Conservation (phyloP, 148 eudicot genomes). For the Suaeda aralocaspica region DNA sequence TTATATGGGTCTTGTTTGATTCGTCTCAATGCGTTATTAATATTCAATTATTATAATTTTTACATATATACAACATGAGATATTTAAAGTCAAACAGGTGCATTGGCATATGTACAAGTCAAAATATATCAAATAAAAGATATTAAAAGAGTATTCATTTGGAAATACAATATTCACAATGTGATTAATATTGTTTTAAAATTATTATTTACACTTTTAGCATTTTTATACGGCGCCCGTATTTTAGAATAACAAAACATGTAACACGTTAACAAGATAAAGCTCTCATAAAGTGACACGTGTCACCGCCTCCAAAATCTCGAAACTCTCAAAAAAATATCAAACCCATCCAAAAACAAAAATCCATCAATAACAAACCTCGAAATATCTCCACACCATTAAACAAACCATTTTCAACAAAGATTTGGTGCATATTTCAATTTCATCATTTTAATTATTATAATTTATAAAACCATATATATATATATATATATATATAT, state of each 20-base stretch:
- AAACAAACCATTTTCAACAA: neutral
- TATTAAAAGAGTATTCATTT: neutral
- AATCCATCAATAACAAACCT: neutral
- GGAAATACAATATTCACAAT: too few relatives aligned
- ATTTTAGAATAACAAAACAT: neutral
- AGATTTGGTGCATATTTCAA: too few relatives aligned
- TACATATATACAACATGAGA: too few relatives aligned
- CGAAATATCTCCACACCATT: neutral
- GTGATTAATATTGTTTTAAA: too few relatives aligned
- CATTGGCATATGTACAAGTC: neutral
- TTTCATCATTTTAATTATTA: neutral
- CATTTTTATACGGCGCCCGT: neutral
- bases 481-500: neutral
- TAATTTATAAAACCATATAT: neutral
- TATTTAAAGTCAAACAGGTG: too few relatives aligned
- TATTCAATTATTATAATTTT: too few relatives aligned
- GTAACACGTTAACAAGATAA: slow-evolving; percentile 5
- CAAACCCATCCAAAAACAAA: neutral
- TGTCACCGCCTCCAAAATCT: neutral
- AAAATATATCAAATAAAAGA: neutral
- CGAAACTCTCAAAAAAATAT: neutral
- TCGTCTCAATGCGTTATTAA: too few relatives aligned
- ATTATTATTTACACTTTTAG: too few relatives aligned
- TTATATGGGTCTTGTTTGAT: too few relatives aligned
- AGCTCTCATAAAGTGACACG: slow-evolving; percentile 4